These are phyloP conservation scores for Exophiala mesophila DNA, from an alignment of 2,329 filamentous ascomycete species.

Conservation along the genomic window DNA sequence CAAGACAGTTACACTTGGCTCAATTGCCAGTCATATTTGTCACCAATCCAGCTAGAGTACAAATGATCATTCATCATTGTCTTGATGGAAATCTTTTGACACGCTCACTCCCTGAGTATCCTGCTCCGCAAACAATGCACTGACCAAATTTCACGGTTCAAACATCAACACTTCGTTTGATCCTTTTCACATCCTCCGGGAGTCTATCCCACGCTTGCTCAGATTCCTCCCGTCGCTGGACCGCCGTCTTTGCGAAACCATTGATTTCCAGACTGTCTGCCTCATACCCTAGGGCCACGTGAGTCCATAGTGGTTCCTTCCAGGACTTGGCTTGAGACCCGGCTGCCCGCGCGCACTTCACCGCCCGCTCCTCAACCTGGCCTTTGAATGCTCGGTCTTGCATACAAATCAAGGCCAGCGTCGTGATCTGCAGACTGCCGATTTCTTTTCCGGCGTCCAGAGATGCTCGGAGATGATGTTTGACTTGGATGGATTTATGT, in stretches of 20 bases:
- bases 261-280: slow-evolving; percentile 69
- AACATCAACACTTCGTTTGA: not conserved
- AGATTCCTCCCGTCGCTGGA: slow-evolving; percentile 42
- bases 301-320: slow-evolving; percentile 70
- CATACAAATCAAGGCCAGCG: slow-evolving; percentile 81
- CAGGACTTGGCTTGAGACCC: slow-evolving; percentile 63
- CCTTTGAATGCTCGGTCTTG: slow-evolving; percentile 74
- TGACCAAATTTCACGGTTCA: not conserved
- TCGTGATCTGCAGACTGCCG: slow-evolving; percentile 73
- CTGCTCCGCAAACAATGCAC: too few relatives aligned
- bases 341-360: slow-evolving; percentile 69
- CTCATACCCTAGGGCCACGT: slow-evolving; percentile 73
- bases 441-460: slow-evolving; percentile 65
- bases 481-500: slow-evolving; percentile 67
- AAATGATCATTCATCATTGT: too few relatives aligned
- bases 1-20: too few relatives aligned
- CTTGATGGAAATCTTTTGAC: too few relatives aligned
- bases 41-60: too few relatives aligned
- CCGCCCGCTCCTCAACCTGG: slow-evolving; percentile 72
- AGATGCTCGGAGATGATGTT: slow-evolving; percentile 69
- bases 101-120: too few relatives aligned
- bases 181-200: slow-evolving; percentile 25
- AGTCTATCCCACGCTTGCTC: slow-evolving; percentile 36
- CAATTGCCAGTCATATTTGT: too few relatives aligned
- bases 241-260: slow-evolving; percentile 56